These are phyloP conservation scores for Mucor mucedo DNA, from an alignment of 371 early-diverging fungal genomes.

Conservation along the genomic window DNA sequence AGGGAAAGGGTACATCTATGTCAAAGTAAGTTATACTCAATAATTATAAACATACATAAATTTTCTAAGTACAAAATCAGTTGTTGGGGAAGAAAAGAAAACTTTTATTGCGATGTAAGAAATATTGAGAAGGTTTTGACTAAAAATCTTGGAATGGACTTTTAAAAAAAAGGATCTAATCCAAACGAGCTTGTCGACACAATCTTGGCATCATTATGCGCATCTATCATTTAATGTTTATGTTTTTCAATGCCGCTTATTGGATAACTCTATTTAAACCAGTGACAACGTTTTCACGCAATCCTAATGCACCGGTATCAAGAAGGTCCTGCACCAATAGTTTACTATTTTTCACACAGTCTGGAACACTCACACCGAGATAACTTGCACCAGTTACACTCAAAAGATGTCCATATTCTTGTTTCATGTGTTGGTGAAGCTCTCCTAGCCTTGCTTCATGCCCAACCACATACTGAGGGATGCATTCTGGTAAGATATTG, in stretches of 20 bases:
- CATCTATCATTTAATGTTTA: no score
- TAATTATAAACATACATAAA: no score
- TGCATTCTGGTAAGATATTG: slow-evolving; percentile 71
- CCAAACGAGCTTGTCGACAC: no score
- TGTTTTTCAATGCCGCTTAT: neutral
- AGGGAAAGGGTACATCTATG: no score
- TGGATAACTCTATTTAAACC: slow-evolving; percentile 44
- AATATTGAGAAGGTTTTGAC: no score
- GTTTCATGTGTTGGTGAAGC: slow-evolving; percentile 55
- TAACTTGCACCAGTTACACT: slow-evolving; percentile 84
- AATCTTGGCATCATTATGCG: no score
- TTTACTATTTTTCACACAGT: slow-evolving; percentile 75
- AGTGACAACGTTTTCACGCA: slow-evolving; percentile 42
- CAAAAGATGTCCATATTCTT: slow-evolving; percentile 54
- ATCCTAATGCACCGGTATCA: slow-evolving; percentile 45
- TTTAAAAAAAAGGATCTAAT: no score
- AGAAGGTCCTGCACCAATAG: slow-evolving; percentile 61
- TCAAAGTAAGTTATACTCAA: no score
- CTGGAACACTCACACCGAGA: slow-evolving; percentile 84
- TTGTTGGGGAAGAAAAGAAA: no score
- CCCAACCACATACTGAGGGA: slow-evolving; percentile 89
- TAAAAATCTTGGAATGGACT: no score
- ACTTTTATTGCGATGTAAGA: no score
- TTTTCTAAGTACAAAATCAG: no score
- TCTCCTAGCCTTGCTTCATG: slow-evolving; percentile 68